These are phyloP conservation scores for Cornus controversa DNA, from an alignment of 148 eudicot species.

Conservation along the genomic window DNA sequence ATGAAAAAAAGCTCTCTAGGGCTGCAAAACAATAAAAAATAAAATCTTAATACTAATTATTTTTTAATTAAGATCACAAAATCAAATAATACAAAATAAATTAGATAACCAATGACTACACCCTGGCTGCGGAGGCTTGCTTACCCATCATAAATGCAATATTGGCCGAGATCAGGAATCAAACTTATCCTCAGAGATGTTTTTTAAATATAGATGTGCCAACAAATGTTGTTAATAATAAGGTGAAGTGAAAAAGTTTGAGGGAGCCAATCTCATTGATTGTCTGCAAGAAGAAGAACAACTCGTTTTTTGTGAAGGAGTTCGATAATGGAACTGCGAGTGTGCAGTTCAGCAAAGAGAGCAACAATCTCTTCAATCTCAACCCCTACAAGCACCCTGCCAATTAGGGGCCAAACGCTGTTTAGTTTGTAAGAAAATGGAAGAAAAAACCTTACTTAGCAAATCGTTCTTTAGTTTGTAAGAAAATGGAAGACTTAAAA, in stretches of 20 bases:
- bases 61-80: too few relatives aligned
- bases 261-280: too few relatives aligned
- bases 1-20: too few relatives aligned
- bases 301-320: conserved; percentile 77
- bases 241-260: too few relatives aligned
- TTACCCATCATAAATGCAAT: conserved; percentile 71
- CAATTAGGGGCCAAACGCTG: not conserved
- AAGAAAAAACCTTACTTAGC: not conserved
- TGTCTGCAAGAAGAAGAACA: conserved; percentile 95
- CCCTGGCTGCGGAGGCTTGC: conserved; percentile 84
- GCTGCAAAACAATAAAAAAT: too few relatives aligned
- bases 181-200: conserved; percentile 62
- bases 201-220: conserved; percentile 88
- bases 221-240: conserved; percentile 63
- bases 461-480: not conserved
- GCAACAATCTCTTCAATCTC: conserved; percentile 78
- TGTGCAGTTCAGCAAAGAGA: conserved; percentile 77
- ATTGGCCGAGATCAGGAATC: conserved; percentile 50
- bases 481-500: too few relatives aligned
- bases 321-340: conserved; percentile 78
- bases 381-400: conserved; percentile 80
- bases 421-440: not conserved
- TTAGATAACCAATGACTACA: too few relatives aligned
- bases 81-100: too few relatives aligned
- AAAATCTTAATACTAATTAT: too few relatives aligned